Conservation (phyloP, 192 early-diverging fungal species). For the Coemansia sp. region DNA sequence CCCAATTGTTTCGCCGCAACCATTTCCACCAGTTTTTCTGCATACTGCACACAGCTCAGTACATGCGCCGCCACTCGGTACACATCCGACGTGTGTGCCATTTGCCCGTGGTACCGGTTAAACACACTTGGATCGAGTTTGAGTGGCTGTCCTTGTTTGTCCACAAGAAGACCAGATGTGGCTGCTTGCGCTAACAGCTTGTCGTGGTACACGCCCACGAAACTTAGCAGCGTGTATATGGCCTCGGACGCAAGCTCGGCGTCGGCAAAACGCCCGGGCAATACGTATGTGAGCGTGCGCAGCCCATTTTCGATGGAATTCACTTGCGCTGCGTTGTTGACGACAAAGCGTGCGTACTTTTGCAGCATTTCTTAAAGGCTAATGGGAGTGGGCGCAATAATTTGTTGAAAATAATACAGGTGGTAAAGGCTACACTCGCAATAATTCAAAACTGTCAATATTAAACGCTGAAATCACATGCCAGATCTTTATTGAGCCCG, state of each 20-base stretch:
- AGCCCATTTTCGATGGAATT: slow-evolving; percentile 83
- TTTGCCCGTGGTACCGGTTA: slow-evolving; percentile 74
- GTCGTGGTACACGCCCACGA: slow-evolving; percentile 87
- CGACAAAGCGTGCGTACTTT: slow-evolving; percentile 79
- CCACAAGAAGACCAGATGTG: slow-evolving; percentile 30
- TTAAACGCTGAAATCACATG: too few relatives aligned
- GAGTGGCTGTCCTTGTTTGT: slow-evolving; percentile 25
- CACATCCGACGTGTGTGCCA: slow-evolving; percentile 47
- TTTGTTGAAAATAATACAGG: too few relatives aligned
- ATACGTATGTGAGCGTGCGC: slow-evolving; percentile 83
- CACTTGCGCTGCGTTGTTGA: slow-evolving; percentile 86
- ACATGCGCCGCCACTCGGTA: slow-evolving; percentile 63
- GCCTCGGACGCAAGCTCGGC: slow-evolving; percentile 90
- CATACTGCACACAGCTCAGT: slow-evolving; percentile 69
- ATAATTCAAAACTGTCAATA: too few relatives aligned
- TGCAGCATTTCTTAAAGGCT: slow-evolving; percentile 27
- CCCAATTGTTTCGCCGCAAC: slow-evolving; percentile 64
- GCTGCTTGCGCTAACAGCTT: slow-evolving; percentile 59
- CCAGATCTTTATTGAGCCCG: too few relatives aligned
- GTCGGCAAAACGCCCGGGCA: slow-evolving; percentile 91
- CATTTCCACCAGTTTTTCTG: slow-evolving; percentile 80
- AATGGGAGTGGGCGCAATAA: too few relatives aligned
- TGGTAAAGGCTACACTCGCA: too few relatives aligned
- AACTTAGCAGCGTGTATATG: slow-evolving; percentile 73
- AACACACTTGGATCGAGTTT: slow-evolving; percentile 37